Evolutionary conservation across 2,329 filamentous ascomycete species (phyloP).

Genomic region (Cercospora zeina): DNA sequence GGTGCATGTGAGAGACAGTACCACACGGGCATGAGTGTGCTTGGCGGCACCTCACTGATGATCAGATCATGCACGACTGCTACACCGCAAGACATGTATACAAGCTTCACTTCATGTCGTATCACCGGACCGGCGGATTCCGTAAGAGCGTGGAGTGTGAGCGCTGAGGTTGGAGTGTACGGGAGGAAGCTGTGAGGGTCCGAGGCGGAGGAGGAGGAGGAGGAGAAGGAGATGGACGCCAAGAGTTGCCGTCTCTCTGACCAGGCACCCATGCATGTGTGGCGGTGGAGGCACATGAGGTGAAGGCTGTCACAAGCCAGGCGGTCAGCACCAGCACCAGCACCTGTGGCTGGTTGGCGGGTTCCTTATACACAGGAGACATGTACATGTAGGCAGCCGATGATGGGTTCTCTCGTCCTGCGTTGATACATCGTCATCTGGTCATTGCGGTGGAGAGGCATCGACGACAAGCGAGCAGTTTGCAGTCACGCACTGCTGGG

Average conservation of each 20-base stretch:
- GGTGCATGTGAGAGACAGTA: neutral
- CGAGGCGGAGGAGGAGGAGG: too few relatives aligned
- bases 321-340: constrained; percentile 1
- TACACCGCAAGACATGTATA: too few relatives aligned
- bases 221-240: too few relatives aligned
- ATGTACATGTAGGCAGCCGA: neutral
- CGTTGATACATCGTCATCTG: neutral
- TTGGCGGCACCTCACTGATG: neutral
- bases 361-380: neutral
- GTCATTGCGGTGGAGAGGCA: neutral
- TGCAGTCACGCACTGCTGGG: too few relatives aligned
- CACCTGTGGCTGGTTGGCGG: neutral
- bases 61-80: constrained; percentile 1
- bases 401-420: too few relatives aligned
- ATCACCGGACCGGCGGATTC: too few relatives aligned
- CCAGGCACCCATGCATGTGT: neutral
- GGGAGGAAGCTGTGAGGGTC: too few relatives aligned
- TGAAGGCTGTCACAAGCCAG: too few relatives aligned
- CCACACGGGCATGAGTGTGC: neutral
- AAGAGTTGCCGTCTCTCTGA: neutral
- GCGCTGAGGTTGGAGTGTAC: too few relatives aligned
- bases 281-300: constrained; percentile 1
- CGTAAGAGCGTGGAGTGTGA: too few relatives aligned
- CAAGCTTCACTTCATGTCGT: too few relatives aligned
- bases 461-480: neutral